phyloP scores from a whole-genome alignment of 495 filamentous ascomycete species.

The Aspergillus panamensis region DNA sequence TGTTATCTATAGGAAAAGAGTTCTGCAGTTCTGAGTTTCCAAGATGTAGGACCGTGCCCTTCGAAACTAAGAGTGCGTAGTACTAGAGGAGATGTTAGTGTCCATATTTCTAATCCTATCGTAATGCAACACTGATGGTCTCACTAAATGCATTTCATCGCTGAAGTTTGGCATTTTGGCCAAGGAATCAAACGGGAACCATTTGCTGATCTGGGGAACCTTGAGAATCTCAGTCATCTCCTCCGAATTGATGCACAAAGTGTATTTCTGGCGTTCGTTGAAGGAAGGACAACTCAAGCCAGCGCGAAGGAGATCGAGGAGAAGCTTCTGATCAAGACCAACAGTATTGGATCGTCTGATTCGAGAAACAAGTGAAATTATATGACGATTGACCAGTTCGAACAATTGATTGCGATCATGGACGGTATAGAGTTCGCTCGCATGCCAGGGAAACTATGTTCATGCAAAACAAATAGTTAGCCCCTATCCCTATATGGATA shows the following conservation, averaged over 20 bases:
- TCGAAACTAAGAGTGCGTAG: conserved; percentile 30
- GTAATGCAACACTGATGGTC: background rate
- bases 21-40: conserved; percentile 17
- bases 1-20: conserved; percentile 18
- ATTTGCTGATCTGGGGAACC: conserved; percentile 23
- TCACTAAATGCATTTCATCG: conserved; percentile 30
- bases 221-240: conserved; percentile 21
- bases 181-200: conserved; percentile 40
- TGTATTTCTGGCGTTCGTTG: conserved; percentile 52
- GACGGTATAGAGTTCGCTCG: conserved; percentile 58
- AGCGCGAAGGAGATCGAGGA: conserved; percentile 55
- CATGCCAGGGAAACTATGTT: conserved; percentile 64
- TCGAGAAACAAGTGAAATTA: conserved; percentile 42
- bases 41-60: conserved; percentile 16
- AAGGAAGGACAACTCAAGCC: conserved; percentile 63
- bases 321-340: conserved; percentile 51
- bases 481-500: background rate
- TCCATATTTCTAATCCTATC: background rate
- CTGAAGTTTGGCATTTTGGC: conserved; percentile 28
- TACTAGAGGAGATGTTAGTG: conserved; percentile 20
- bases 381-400: conserved; percentile 46
- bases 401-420: conserved; percentile 59
- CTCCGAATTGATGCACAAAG: conserved; percentile 24
- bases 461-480: conserved; percentile 10
- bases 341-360: conserved; percentile 31